Conservation (phyloP, 495 filamentous ascomycete species). For the Glarea lozoyensis region DNA sequence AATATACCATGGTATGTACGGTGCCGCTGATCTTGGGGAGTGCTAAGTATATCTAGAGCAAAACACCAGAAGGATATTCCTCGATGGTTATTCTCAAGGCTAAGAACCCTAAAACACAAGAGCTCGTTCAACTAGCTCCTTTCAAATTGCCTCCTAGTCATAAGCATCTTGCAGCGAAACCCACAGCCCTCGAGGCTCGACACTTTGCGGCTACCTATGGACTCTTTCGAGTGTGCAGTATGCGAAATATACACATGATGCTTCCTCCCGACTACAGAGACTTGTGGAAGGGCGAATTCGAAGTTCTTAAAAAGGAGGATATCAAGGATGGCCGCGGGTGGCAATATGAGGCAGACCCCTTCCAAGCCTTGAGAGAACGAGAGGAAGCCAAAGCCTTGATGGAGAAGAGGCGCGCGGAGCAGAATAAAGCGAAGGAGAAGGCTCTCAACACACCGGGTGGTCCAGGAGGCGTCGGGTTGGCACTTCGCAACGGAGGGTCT, state of each 20-base stretch:
- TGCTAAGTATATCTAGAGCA: constrained; percentile 8
- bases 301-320: constrained; percentile 67
- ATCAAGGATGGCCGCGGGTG: constrained; percentile 67
- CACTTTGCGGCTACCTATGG: constrained; percentile 90
- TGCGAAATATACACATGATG: constrained; percentile 89
- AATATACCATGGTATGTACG: constrained; percentile 63
- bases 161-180: constrained; percentile 56
- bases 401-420: constrained; percentile 62
- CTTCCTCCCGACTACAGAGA: constrained; percentile 82
- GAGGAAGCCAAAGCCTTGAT: constrained; percentile 62
- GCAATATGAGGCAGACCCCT: constrained; percentile 96
- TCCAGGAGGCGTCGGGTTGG: constrained; percentile 22
- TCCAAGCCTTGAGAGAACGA: constrained; percentile 65
- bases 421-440: constrained; percentile 53
- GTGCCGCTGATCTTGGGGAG: neutral
- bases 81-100: constrained; percentile 70
- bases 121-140: constrained; percentile 62
- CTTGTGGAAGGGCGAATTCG: constrained; percentile 82
- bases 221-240: constrained; percentile 83
- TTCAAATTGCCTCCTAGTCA: constrained; percentile 70
- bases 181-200: constrained; percentile 77
- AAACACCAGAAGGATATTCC: constrained; percentile 52
- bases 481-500: constrained; percentile 24
- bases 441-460: constrained; percentile 42
- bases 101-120: constrained; percentile 75